phyloP scores from a whole-genome alignment of 2,329 filamentous ascomycete genomes.

The Aureobasidium sp. region DNA sequence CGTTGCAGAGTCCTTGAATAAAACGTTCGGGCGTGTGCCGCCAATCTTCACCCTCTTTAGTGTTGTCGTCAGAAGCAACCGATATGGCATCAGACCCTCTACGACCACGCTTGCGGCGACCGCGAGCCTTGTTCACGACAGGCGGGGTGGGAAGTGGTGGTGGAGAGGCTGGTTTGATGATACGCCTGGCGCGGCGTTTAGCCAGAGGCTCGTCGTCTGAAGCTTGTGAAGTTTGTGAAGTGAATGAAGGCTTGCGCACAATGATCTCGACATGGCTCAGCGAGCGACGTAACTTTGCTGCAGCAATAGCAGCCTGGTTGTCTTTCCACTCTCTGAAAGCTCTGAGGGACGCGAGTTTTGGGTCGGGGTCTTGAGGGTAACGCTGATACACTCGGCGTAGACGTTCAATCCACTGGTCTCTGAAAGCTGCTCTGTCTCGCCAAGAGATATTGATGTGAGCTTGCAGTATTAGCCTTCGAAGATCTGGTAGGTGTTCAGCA shows the following conservation, averaged over 20 bases:
- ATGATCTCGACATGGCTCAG: conserved; percentile 23
- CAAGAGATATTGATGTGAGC: conserved; percentile 72
- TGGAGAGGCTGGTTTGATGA: conserved; percentile 18
- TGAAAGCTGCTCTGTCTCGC: conserved; percentile 73
- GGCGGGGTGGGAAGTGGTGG: background rate
- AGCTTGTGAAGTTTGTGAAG: background rate
- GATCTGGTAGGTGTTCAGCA: conserved; percentile 56
- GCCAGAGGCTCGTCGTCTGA: conserved; percentile 9
- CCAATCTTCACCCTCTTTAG: conserved; percentile 31
- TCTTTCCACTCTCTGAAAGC: conserved; percentile 38
- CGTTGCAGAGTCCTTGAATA: conserved; percentile 62
- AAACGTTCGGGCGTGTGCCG: conserved; percentile 29
- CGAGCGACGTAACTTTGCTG: background rate
- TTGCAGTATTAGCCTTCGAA: conserved; percentile 66
- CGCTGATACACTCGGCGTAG: conserved; percentile 62
- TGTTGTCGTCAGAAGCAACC: conserved; percentile 27
- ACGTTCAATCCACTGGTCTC: conserved; percentile 68
- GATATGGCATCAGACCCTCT: conserved; percentile 16
- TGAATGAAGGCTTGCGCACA: conserved; percentile 19
- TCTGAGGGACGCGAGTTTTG: conserved; percentile 36
- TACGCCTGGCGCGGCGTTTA: conserved; percentile 26
- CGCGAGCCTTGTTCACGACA: conserved; percentile 7
- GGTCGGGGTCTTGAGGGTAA: conserved; percentile 37
- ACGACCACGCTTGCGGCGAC: conserved; percentile 19
- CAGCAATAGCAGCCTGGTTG: conserved; percentile 14